Percentiles rank a stretch among this genome's conserved stretches.
Conservation (phyloP, 345 rosid species). For the Arabis hirsuta region DNA sequence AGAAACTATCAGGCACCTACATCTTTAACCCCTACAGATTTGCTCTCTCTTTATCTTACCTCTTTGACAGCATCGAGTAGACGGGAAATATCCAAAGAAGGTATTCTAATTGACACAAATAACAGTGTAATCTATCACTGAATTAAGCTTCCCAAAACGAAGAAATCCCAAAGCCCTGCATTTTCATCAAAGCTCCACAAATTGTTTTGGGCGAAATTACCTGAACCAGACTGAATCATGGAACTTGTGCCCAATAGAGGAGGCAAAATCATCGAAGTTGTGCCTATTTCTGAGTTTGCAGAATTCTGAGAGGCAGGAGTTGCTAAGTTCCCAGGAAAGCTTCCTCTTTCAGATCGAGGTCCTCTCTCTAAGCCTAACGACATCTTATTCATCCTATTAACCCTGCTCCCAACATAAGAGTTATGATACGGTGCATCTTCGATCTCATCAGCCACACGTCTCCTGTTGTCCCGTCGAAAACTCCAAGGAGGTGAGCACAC, state of each 20-base stretch:
- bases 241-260: conserved; percentile 23
- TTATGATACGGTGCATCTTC: conserved; percentile 53
- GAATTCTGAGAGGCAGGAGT: conserved; percentile 54
- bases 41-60: neutral
- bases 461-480: conserved; percentile 70
- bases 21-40: neutral
- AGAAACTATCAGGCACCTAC: neutral
- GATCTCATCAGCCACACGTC: conserved; percentile 75
- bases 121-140: neutral
- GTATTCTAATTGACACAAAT: neutral
- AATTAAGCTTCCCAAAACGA: neutral
- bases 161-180: neutral
- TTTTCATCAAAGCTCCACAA: neutral
- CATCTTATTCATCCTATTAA: conserved; percentile 52
- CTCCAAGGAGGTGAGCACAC: conserved; percentile 78
- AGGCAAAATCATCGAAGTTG: conserved; percentile 37
- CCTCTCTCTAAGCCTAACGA: conserved; percentile 51
- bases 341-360: conserved; percentile 52
- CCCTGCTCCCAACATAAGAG: conserved; percentile 49
- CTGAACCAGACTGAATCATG: conserved; percentile 37
- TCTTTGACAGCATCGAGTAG: neutral
- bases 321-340: conserved; percentile 46
- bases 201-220: conserved; percentile 37
- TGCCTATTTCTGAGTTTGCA: conserved; percentile 9
- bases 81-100: neutral